A percentile compares a stretch with the other conserved stretches of the same genome.
Conservation (phyloP, 257 asterid species). For the Jasminum sambac region DNA sequence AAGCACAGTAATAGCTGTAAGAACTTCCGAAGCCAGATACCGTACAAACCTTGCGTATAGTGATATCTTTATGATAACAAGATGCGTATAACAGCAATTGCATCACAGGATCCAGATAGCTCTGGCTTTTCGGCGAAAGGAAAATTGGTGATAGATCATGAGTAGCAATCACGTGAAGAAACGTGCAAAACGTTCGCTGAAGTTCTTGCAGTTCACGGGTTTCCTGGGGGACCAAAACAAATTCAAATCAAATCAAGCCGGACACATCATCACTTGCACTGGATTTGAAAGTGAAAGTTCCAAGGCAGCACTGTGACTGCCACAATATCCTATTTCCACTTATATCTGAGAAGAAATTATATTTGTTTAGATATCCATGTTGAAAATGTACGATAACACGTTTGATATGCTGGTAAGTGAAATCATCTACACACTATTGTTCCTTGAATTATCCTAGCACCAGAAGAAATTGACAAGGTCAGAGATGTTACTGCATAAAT, state of each 20-base stretch:
- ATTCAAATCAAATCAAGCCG: background rate
- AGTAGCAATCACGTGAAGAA: slow-evolving; percentile 72
- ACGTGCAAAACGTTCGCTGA: slow-evolving; percentile 72
- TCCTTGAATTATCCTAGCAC: slow-evolving; percentile 9
- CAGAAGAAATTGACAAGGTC: background rate
- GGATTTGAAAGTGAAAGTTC: background rate
- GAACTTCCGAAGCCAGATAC: slow-evolving; percentile 4
- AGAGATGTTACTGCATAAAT: background rate
- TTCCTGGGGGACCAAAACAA: slow-evolving; percentile 57
- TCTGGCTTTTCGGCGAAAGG: slow-evolving; percentile 55
- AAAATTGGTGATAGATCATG: slow-evolving; percentile 83
- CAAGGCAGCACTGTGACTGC: background rate
- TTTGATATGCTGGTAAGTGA: slow-evolving; percentile 3
- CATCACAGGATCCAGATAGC: slow-evolving; percentile 70
- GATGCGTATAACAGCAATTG: slow-evolving; percentile 68
- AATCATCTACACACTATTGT: background rate
- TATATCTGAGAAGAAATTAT: background rate
- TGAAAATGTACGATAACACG: slow-evolving; percentile 7
- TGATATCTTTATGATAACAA: slow-evolving; percentile 81
- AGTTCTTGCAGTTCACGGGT: slow-evolving; percentile 91
- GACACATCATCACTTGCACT: background rate
- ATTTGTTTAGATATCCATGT: slow-evolving; percentile 2
- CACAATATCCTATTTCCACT: background rate
- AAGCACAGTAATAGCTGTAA: slow-evolving; percentile 5
- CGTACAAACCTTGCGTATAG: slow-evolving; percentile 66